Conservation (phyloP, 2,329 filamentous ascomycete genomes). For the Rutstroemia sp. region DNA sequence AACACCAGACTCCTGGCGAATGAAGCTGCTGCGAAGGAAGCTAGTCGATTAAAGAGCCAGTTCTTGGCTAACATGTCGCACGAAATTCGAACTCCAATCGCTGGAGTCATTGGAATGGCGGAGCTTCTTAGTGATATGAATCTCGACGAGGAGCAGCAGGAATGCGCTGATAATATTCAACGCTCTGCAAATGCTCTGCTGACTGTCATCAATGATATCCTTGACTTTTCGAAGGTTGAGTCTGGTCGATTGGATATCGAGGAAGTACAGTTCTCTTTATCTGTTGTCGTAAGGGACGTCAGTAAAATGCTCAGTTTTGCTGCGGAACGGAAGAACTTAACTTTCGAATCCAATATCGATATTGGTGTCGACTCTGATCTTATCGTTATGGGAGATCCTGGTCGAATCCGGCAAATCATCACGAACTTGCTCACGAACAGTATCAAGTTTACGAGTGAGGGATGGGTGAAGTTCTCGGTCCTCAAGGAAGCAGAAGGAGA, state of each 20-base stretch:
- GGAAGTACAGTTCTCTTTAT: constrained; percentile 71
- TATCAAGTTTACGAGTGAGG: constrained; percentile 67
- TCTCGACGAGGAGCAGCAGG: constrained; percentile 61
- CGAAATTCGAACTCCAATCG: constrained; percentile 71
- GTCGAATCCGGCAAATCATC: constrained; percentile 68
- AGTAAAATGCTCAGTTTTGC: constrained; percentile 84
- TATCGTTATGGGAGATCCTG: constrained; percentile 80
- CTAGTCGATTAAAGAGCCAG: constrained; percentile 71
- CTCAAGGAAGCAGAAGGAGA: constrained; percentile 54
- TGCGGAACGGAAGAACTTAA: constrained; percentile 70
- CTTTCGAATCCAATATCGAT: constrained; percentile 57
- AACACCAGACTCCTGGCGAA: constrained; percentile 66
- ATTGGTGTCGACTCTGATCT: constrained; percentile 52
- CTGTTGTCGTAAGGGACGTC: constrained; percentile 66
- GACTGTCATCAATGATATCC: constrained; percentile 84
- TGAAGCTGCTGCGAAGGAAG: constrained; percentile 71
- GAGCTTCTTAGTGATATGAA: constrained; percentile 64
- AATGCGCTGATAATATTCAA: constrained; percentile 72
- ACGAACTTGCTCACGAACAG: constrained; percentile 72
- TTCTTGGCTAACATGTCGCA: constrained; percentile 80
- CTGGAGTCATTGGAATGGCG: constrained; percentile 73
- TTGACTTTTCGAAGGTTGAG: constrained; percentile 84
- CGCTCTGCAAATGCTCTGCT: constrained; percentile 73
- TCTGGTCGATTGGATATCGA: constrained; percentile 71
- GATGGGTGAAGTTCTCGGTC: constrained; percentile 60